Base-by-base conservation (phyloP, 306 rosid genomes). In the Hylodesmum podocarpum region DNA sequence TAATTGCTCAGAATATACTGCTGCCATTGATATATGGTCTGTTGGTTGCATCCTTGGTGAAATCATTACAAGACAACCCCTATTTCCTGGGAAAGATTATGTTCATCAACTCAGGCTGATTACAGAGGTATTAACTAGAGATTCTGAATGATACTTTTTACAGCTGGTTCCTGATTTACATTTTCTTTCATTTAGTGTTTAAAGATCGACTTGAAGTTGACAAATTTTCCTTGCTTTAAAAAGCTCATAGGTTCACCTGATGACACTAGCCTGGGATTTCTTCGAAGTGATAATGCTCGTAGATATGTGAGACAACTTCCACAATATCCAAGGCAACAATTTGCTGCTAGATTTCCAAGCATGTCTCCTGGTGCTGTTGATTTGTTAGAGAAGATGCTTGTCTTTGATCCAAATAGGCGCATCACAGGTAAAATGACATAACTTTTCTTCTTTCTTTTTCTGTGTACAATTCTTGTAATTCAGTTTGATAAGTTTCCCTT, bases 171-270 rank as follows among this genome's bases (percentile, higher is more conserved):
- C 8, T 61, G 55, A 62, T 6, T 62, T 62, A 37, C 65, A 47
- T 74, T 67, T 28, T 61, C 50, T 72, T 78, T 36, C 36, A 15
- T 24, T n/a, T n/a, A n/a, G n/a, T 66, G 59, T 63, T 51, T 49
- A 44, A 73, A 65, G 72, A 46, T 64, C 25, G 21, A 50, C 59
- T 7, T 21, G 41, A 66, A 39, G 21, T 39, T 72, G 29, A 61
- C 70, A 29, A 37, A 16, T 64, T 66, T 80, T 78, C 58, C 75
- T 72, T 76, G 72, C 82, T 41, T 77, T 80, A 31, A 36, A 79
- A 89, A 94, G 98, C 98, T 94, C 80, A 85, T 94, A 82, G 98
- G 98, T 57, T 94, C 98, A 33, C 98, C 98, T 22, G 96, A 94
- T 83, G 97, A 94, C 73, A 43, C 89, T 50, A 94, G 97, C 91